Evolutionary conservation across 2,329 filamentous ascomycete genomes (phyloP).

Genomic region (Pleomassaria siparia): DNA sequence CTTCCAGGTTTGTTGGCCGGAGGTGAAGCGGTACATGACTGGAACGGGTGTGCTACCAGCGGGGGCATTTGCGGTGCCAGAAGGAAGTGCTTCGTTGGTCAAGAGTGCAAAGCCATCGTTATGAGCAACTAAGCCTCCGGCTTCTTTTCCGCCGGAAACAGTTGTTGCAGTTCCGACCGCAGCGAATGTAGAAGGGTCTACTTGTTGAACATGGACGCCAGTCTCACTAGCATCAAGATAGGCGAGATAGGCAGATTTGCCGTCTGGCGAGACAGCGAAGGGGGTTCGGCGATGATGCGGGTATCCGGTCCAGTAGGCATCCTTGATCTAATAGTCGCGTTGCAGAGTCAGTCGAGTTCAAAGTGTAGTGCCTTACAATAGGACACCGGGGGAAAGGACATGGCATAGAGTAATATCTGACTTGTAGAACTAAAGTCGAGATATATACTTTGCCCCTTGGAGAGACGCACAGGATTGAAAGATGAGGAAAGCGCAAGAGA

Average conservation of each 20-base stretch:
- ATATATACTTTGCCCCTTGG: no score
- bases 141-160: constrained; percentile 58
- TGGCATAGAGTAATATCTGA: no score
- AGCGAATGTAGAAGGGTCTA: constrained; percentile 58
- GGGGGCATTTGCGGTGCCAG: constrained; percentile 53
- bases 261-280: constrained; percentile 61
- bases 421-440: no score
- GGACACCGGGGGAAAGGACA: no score
- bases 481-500: constrained; percentile 51
- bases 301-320: constrained; percentile 62
- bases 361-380: no score
- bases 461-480: no score
- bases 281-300: constrained; percentile 65
- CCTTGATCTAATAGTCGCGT: constrained; percentile 47
- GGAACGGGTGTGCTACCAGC: constrained; percentile 54
- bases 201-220: constrained; percentile 59
- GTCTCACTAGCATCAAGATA: constrained; percentile 60
- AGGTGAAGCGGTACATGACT: constrained; percentile 61
- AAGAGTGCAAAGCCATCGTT: constrained; percentile 65
- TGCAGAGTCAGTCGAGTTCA: background rate
- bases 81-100: constrained; percentile 58
- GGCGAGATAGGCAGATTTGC: constrained; percentile 60
- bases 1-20: constrained; percentile 59
- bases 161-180: constrained; percentile 56
- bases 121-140: constrained; percentile 62